Evolutionary conservation across 2,329 filamentous ascomycete genomes (phyloP), one percentile per base, ranked within the genome.

Genomic region (Ophiosphaerella korrae): DNA sequence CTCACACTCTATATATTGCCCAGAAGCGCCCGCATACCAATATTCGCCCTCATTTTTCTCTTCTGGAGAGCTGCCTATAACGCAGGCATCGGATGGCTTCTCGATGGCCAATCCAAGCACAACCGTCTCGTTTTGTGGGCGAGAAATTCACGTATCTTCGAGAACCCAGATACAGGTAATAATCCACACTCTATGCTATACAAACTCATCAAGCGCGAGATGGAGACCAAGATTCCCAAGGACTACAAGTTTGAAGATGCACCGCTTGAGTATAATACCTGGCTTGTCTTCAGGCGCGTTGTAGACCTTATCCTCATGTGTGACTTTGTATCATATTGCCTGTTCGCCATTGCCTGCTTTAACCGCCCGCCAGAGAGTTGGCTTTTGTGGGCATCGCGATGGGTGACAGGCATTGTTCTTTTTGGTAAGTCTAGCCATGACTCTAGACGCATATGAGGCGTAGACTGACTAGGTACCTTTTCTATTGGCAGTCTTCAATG

Each of bases 221-320:
- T 97, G 74, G 92, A 97, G 77, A 88, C 90, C 64, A 97, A 99
- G 78, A 96, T 99, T 56, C 88, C 90, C 3, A 83, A 89, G 67
- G 92, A 99, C 78, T 99, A 97, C 79, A 86, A 87, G 58, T 96
- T 99, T 70, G 92, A 96, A 64, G 84, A 89, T 63, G 93, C 93
- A 0, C 94, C 94, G 13, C 81, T 97, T 73, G 94, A 99, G 82
- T 99, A 97, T 83, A 99, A 99, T 78, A 96, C 94, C 36, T 99
- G 94, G 94, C 84, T 99, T 49, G 85, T 97, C 62, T 99, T 99
- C 78, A 88, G 94, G 63, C 88, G 94, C 65, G 84, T 97, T 29
- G 94, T 97, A 70, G 94, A 99, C 78, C 79, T 99, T 73, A 97
- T 97, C 71, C 81, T 99, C 70, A 96, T 99, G 92, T 97, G 92